Evolutionary conservation across 441 rosid genomes (phyloP), one percentile per base, ranked within the genome.

Genomic region (Raphanus hybrid): DNA sequence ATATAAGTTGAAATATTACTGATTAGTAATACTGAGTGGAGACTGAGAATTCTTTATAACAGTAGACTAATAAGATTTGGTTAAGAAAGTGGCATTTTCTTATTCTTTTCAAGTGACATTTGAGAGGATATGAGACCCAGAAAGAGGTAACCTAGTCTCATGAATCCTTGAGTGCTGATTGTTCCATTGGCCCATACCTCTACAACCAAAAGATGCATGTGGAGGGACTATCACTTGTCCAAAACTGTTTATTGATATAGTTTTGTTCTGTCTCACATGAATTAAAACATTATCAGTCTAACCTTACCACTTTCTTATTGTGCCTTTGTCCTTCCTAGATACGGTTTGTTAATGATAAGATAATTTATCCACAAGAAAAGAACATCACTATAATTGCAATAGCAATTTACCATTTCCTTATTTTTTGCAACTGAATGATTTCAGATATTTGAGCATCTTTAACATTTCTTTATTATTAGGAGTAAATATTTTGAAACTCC

Each of bases 221-320:
- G 69, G 66, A 66, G 69, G 76, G 63, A 65, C 76, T 15, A 27
- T 35, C 59, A 76, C 65, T 69, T 76, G 63, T 75, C 52, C 64
- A 70, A 18, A 52, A 27, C 12, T 63, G 67, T 26, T 55, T 64
- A 54, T 16, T 14, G 10, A 70, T 15, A 55, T 64, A 16, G 7
- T 41, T 76, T 70, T 77, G 63, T 69, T 29, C 5, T 52, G 79
- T 61, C 69, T 69, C 41, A 26, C 75, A 61, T 20, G 54, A 57
- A 68, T 39, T 41, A 10, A 73, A 73, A 78, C 62, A 61, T 62
- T 73, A 78, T 78, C 74, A 35, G 18, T 73, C 64, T 55, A 67
- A 60, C 52, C 69, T 62, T 58, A 34, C 29, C 48, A 67, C 34
- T 78, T 61, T 48, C 58, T n/a, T 37, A 8, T 73, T 26, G 65